These are phyloP conservation scores for Tylopilus sp. DNA, from an alignment of 768 basidiomycete genomes.

Conservation along the genomic window DNA sequence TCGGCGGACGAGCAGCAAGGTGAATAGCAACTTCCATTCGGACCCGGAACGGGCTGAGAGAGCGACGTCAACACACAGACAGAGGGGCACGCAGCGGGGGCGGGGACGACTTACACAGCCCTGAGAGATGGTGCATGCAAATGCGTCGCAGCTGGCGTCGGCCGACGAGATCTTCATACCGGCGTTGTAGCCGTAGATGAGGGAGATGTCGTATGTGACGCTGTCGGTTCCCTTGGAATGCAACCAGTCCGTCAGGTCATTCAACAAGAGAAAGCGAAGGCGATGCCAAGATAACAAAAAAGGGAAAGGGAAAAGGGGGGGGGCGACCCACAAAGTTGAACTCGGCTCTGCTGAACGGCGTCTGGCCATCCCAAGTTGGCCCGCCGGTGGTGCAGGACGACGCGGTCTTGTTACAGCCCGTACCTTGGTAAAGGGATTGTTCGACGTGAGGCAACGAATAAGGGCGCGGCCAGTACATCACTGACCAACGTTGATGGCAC, in stretches of 20 bases:
- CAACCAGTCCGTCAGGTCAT: no score
- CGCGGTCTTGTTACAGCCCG: constrained; percentile 14
- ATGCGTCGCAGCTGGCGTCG: constrained; percentile 12
- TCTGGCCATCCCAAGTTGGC: constrained; percentile 19
- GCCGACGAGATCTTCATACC: constrained; percentile 19
- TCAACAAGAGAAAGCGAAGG: neutral
- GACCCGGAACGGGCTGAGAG: constrained; percentile 11
- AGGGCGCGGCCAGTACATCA: neutral
- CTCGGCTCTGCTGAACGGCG: constrained; percentile 10
- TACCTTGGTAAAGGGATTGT: constrained; percentile 7
- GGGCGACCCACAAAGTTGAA: neutral
- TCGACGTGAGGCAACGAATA: neutral
- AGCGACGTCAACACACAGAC: neutral
- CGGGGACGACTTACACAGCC: constrained; percentile 14
- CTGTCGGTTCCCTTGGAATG: neutral
- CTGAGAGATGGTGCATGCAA: constrained; percentile 17
- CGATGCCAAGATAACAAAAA: neutral
- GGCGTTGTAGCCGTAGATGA: constrained; percentile 14
- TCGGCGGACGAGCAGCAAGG: neutral
- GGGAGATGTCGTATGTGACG: constrained; percentile 23
- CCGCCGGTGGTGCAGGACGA: constrained; percentile 20
- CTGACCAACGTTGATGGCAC: constrained; percentile 21
- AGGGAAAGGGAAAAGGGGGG: no score
- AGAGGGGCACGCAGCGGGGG: neutral
- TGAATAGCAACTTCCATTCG: neutral